These are phyloP conservation scores for Pleurotus ostreatus DNA, from an alignment of 768 basidiomycete species.

Conservation along the genomic window DNA sequence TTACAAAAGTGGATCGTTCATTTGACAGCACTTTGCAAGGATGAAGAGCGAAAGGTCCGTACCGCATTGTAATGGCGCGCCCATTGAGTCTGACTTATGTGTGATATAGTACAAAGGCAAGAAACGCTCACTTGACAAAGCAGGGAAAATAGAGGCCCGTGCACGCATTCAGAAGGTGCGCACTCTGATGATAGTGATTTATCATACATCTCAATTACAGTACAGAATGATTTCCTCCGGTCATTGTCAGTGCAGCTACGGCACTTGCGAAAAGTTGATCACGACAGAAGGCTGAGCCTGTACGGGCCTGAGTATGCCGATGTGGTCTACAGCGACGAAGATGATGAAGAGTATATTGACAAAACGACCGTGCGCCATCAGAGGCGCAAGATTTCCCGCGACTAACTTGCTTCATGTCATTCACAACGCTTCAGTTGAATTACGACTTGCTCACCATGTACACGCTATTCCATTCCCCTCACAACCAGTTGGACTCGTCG, in stretches of 20 bases:
- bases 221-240: constrained; percentile 67
- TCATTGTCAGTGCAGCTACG: constrained; percentile 55
- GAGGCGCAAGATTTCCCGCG: constrained; percentile 23
- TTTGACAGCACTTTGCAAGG: constrained; percentile 52
- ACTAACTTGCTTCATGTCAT: constrained; percentile 7
- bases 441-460: too few relatives aligned
- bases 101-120: constrained; percentile 54
- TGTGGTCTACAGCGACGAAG: constrained; percentile 45
- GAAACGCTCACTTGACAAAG: constrained; percentile 52
- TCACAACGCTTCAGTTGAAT: background rate
- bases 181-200: background rate
- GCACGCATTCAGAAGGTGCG: constrained; percentile 58
- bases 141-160: constrained; percentile 37
- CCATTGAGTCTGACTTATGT: constrained; percentile 5
- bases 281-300: constrained; percentile 37
- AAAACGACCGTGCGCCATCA: constrained; percentile 14
- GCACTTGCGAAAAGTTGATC: constrained; percentile 56
- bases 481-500: background rate
- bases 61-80: constrained; percentile 1
- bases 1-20: constrained; percentile 70
- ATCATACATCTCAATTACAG: background rate
- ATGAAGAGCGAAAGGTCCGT: constrained; percentile 67
- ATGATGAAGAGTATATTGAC: constrained; percentile 46
- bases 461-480: constrained; percentile 2
- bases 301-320: constrained; percentile 24